Conservation (phyloP, 305 asterid species). For the Fraxinus sp. region DNA sequence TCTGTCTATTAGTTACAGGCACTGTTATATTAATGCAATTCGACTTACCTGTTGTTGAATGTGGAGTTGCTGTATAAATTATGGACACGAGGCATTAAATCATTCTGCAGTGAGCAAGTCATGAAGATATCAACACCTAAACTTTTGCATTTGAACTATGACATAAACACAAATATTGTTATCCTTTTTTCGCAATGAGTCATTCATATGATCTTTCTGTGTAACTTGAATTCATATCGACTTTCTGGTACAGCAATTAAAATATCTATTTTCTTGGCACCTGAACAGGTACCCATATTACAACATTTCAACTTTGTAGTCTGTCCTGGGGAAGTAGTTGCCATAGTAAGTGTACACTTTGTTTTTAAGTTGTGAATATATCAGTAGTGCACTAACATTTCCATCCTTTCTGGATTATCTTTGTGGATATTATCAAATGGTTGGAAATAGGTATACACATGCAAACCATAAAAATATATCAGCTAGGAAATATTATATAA, state of each 20-base stretch:
- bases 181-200: not conserved
- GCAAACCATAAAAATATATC: not conserved
- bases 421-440: not conserved
- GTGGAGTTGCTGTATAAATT: not conserved
- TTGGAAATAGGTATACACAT: not conserved
- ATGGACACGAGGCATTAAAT: not conserved
- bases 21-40: not conserved
- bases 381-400: not conserved
- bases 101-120: slow-evolving; percentile 11
- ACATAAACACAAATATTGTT: slow-evolving; percentile 13
- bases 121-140: not conserved
- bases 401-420: not conserved
- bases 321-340: slow-evolving; percentile 87
- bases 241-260: slow-evolving; percentile 4
- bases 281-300: slow-evolving; percentile 66
- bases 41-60: not conserved
- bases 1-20: not conserved
- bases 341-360: slow-evolving; percentile 60
- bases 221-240: slow-evolving; percentile 1
- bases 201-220: not conserved
- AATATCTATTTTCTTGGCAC: slow-evolving; percentile 19
- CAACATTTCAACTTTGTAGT: slow-evolving; percentile 62
- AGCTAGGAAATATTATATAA: not conserved
- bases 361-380: not conserved
- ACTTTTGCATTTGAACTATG: slow-evolving; percentile 6